Conservation (phyloP, 345 rosid genomes). For the Pseudoturritis turrita region DNA sequence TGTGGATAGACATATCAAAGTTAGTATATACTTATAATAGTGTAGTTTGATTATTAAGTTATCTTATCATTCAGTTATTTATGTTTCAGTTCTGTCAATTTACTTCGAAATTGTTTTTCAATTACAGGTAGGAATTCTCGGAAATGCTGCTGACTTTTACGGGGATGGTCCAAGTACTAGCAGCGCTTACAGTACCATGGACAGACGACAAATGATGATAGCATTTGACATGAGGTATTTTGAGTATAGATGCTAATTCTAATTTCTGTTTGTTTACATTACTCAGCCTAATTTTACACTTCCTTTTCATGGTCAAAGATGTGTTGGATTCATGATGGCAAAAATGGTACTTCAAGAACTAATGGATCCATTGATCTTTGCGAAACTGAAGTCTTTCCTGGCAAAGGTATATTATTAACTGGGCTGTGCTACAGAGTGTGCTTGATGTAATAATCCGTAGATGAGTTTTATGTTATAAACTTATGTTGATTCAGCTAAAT, state of each 20-base stretch:
- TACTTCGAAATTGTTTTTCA: background rate
- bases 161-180: constrained; percentile 51
- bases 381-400: constrained; percentile 73
- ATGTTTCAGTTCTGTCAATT: background rate
- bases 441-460: background rate
- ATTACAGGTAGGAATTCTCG: constrained; percentile 76
- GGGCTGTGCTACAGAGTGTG: background rate
- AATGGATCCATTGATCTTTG: constrained; percentile 76
- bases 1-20: constrained; percentile 93
- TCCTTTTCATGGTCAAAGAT: constrained; percentile 39
- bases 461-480: background rate
- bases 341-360: constrained; percentile 93
- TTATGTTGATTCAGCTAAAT: background rate
- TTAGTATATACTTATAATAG: constrained; percentile 25
- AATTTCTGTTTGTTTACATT: background rate
- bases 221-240: constrained; percentile 93
- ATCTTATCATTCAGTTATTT: background rate
- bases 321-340: constrained; percentile 98
- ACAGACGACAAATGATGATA: constrained; percentile 90
- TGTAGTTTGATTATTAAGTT: background rate
- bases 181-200: constrained; percentile 44
- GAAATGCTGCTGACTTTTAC: constrained; percentile 90
- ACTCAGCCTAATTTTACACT: constrained; percentile 9
- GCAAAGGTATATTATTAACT: constrained; percentile 50
- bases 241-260: background rate